Percentiles rank a stretch among this genome's conserved stretches.
Conservation (phyloP, 2,329 filamentous ascomycete genomes). For the Talaromyces sp. region DNA sequence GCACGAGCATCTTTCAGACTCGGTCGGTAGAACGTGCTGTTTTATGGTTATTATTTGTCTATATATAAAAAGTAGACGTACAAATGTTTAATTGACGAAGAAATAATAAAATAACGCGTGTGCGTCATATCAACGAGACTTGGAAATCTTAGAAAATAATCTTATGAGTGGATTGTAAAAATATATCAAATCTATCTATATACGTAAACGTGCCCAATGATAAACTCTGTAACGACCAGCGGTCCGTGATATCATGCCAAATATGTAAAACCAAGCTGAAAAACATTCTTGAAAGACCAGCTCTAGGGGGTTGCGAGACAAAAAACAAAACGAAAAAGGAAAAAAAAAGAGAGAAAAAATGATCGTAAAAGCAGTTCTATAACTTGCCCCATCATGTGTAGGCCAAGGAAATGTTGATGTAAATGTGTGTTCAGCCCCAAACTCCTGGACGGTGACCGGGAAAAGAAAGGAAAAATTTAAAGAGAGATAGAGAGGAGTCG, state of each 20-base stretch:
- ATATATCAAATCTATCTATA: neutral
- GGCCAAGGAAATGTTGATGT: neutral
- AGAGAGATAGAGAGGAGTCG: neutral
- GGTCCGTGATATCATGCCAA: neutral
- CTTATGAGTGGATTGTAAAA: neutral
- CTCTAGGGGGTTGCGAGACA: neutral
- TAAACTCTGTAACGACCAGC: neutral
- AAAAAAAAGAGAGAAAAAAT: conserved; percentile 1
- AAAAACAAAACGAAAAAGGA: neutral
- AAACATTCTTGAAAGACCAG: neutral
- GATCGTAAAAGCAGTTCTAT: neutral
- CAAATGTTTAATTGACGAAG: neutral
- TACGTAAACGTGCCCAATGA: neutral
- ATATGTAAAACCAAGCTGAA: neutral
- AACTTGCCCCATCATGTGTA: neutral
- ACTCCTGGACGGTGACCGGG: neutral
- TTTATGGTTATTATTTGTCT: neutral
- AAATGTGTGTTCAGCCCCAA: neutral
- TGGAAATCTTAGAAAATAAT: neutral
- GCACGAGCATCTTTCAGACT: conserved; percentile 84
- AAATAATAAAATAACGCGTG: no score
- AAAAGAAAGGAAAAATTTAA: neutral
- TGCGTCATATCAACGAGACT: neutral
- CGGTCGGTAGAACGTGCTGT: conserved; percentile 47
- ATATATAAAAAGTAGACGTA: neutral